Evolutionary conservation across 2,329 filamentous ascomycete species (phyloP), one percentile per base, ranked within the genome.

Genomic region (Drechslera avenae): DNA sequence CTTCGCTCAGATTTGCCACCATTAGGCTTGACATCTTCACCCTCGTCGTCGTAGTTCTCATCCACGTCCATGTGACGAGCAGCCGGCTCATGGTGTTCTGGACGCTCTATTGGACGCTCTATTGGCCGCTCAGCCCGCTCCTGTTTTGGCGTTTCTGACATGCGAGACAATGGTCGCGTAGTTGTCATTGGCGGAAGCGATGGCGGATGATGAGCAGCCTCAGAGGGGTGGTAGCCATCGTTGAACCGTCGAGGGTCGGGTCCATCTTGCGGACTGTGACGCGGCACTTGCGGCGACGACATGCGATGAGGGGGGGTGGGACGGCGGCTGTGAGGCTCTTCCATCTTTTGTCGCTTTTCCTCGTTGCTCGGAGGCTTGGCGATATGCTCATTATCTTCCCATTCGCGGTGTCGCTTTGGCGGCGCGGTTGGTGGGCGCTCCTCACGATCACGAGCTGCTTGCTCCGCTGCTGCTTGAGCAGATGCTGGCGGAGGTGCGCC

Each of bases 1-100:
- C 68, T 75, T 32, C 75, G 77, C 57, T 78, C 76, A 46, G 76
- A 74, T 54, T 77, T 78, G 35, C 68, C 45, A 2, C 62, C 67
- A 13, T 63, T 72, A 56, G 79, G 73, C 72, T 85, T 85, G 33
- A 94, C 88, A 52, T 97, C 93, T 60, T 96, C 92, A 4, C 85
- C 90, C 50, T 92, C 93, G 66, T 97, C 93, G 71, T 97, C 93
- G 66, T 99, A 97, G 71, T 97, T 89, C 72, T 99, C 94, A 62
- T 99, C 92, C 16, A 97, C 90, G 5, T 97, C 93, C 85, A 99
- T 95, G 75, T 96, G 96, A 17, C 94, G 83, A 16, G 91, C 91
- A 28, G 94, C 91, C 45, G 91, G 90, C 76, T 97, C 93, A 50
- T 86, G 86, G 44, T 75, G 73, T 50, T 75, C 71, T 7, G 73